phyloP scores from a whole-genome alignment of 257 asterid species.

The Plectranthus barbatus region DNA sequence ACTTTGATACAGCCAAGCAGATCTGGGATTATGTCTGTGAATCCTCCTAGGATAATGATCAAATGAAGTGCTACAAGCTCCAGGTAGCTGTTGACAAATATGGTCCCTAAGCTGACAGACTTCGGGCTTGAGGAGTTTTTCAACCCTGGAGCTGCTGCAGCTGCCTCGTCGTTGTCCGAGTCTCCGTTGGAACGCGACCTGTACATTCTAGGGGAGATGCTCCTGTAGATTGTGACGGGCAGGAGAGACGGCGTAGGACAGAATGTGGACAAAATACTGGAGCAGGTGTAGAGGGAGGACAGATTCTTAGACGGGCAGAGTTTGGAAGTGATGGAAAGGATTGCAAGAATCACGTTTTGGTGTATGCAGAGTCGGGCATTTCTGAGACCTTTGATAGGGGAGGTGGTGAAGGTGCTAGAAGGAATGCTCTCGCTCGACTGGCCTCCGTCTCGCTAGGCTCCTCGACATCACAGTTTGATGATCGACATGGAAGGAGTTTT shows the following conservation, averaged over 20 bases:
- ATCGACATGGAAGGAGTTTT: slow-evolving; percentile 15
- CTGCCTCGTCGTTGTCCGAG: slow-evolving; percentile 42
- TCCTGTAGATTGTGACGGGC: slow-evolving; percentile 41
- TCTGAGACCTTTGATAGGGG: slow-evolving; percentile 55
- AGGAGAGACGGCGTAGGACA: slow-evolving; percentile 30
- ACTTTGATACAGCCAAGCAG: too few relatives aligned
- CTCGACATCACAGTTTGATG: slow-evolving; percentile 8
- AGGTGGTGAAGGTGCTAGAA: slow-evolving; percentile 63
- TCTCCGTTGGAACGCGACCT: slow-evolving; percentile 57
- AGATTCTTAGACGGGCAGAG: slow-evolving; percentile 13
- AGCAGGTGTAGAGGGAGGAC: slow-evolving; percentile 18
- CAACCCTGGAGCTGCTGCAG: too few relatives aligned
- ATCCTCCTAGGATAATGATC: too few relatives aligned
- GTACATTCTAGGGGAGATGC: slow-evolving; percentile 44
- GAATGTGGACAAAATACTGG: slow-evolving; percentile 26
- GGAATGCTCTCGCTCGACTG: slow-evolving; percentile 59
- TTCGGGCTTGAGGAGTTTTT: too few relatives aligned
- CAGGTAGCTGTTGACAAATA: too few relatives aligned
- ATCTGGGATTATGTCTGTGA: too few relatives aligned
- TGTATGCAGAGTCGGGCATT: slow-evolving; percentile 58
- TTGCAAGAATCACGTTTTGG: slow-evolving; percentile 52
- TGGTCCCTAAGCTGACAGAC: too few relatives aligned
- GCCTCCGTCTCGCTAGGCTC: slow-evolving; percentile 50
- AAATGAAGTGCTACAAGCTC: too few relatives aligned
- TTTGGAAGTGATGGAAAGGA: slow-evolving; percentile 41